Conservation (phyloP, 257 asterid genomes). For the Solanum chmielewskii region DNA sequence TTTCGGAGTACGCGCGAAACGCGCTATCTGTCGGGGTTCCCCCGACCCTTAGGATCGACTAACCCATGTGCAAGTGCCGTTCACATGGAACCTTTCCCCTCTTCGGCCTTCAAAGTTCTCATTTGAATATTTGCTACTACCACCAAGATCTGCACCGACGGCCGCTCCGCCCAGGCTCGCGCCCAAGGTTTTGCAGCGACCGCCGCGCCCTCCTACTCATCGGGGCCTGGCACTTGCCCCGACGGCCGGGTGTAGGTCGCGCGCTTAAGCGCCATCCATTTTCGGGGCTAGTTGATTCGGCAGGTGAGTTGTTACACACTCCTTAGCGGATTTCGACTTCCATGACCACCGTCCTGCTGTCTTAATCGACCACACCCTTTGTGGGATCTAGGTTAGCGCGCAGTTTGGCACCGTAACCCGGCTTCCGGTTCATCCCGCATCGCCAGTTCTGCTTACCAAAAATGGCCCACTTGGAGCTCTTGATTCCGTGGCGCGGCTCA, state of each 20-base stretch:
- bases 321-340: no score
- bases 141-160: neutral
- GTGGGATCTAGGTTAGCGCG: no score
- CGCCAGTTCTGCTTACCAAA: no score
- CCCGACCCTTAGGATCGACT: neutral
- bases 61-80: neutral
- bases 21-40: neutral
- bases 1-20: neutral
- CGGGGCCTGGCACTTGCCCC: neutral
- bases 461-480: no score
- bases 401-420: no score
- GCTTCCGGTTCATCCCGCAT: no score
- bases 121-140: neutral
- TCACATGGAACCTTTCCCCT: accelerated
- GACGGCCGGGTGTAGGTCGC: neutral
- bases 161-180: neutral
- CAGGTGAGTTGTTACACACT: no score
- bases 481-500: no score
- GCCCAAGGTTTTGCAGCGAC: neutral
- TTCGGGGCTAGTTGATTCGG: neutral
- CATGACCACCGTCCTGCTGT: no score
- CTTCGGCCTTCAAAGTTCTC: neutral
- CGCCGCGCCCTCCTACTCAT: neutral
- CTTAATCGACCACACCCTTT: no score
- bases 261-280: neutral